A percentile compares a stretch with the other conserved stretches of the same genome.
phyloP scores from a whole-genome alignment of 1,139 yeast genomes.

The Protomyces inouyei region DNA sequence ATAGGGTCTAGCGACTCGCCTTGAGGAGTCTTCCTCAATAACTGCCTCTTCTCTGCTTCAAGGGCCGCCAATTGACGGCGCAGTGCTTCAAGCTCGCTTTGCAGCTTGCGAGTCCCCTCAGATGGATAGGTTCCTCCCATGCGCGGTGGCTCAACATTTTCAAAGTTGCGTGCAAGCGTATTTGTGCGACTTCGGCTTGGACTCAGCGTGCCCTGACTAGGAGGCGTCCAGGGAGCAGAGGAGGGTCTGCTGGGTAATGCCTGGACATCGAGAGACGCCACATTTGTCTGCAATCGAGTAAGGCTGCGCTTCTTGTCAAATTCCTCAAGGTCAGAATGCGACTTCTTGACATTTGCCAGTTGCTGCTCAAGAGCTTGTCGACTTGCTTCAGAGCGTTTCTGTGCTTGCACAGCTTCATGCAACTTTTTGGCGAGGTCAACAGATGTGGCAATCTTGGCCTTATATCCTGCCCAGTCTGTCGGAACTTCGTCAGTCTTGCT shows the following conservation, averaged over 20 bases:
- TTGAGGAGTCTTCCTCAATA: neutral
- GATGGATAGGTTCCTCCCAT: too few relatives aligned
- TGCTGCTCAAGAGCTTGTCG: slow-evolving; percentile 10
- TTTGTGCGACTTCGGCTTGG: slow-evolving; percentile 17
- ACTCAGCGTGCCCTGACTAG: neutral
- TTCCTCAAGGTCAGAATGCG: neutral
- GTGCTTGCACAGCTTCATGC: neutral
- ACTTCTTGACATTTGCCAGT: slow-evolving; percentile 1
- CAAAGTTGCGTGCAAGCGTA: slow-evolving; percentile 17
- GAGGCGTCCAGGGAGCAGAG: slow-evolving; percentile 23
- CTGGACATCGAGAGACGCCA: slow-evolving; percentile 14
- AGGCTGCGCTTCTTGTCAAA: slow-evolving; percentile 4
- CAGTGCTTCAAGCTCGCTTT: slow-evolving; percentile 3
- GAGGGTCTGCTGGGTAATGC: slow-evolving; percentile 4
- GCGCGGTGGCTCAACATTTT: neutral
- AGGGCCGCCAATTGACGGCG: neutral
- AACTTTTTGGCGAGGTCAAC: slow-evolving; percentile 14
- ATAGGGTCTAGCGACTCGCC: neutral
- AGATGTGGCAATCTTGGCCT: neutral
- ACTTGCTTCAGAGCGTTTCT: neutral
- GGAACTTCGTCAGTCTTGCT: neutral
- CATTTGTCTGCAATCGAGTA: neutral
- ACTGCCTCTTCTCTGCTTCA: neutral
- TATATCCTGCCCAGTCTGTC: slow-evolving; percentile 1
- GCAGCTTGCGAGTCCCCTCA: neutral